phyloP scores from a whole-genome alignment of 192 early-diverging fungal species.

The Umbelopsis sp. region DNA sequence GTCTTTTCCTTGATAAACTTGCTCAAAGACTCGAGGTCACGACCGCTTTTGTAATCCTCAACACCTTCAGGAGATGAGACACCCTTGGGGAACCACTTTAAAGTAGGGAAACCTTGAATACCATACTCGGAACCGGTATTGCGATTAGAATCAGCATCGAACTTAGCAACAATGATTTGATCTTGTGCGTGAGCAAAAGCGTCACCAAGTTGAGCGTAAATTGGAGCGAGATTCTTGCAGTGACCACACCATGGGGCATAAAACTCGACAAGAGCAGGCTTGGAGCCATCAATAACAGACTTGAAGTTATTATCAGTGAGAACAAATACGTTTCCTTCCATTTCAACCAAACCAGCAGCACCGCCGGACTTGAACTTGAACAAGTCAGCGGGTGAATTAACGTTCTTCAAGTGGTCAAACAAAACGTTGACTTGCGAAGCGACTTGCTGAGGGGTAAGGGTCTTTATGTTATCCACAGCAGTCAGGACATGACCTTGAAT shows the following conservation, averaged over 20 bases:
- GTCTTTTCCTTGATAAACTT: slow-evolving; percentile 84
- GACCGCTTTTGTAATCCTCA: slow-evolving; percentile 82
- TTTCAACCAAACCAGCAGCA: not conserved
- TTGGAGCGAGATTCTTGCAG: slow-evolving; percentile 73
- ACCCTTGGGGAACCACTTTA: slow-evolving; percentile 94
- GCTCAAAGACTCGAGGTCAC: slow-evolving; percentile 78
- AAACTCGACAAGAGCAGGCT: slow-evolving; percentile 83
- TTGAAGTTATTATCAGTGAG: slow-evolving; percentile 65
- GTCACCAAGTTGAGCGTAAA: slow-evolving; percentile 81
- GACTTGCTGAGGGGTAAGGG: slow-evolving; percentile 28
- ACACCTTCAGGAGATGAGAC: slow-evolving; percentile 57
- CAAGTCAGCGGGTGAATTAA: slow-evolving; percentile 33
- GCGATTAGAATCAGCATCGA: slow-evolving; percentile 86
- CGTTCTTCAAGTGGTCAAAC: slow-evolving; percentile 39
- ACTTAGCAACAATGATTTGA: slow-evolving; percentile 86
- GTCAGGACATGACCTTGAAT: slow-evolving; percentile 19
- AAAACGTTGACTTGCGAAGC: slow-evolving; percentile 30
- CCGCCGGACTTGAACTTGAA: slow-evolving; percentile 22
- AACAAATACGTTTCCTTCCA: slow-evolving; percentile 51
- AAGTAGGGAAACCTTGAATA: slow-evolving; percentile 85
- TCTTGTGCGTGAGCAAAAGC: slow-evolving; percentile 74
- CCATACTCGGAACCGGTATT: slow-evolving; percentile 77
- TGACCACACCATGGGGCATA: slow-evolving; percentile 91
- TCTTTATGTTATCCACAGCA: slow-evolving; percentile 24
- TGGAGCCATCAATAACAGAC: slow-evolving; percentile 68